phyloP scores from a whole-genome alignment of 208 protist genomes.

The Acanthamoeba castellanii region DNA sequence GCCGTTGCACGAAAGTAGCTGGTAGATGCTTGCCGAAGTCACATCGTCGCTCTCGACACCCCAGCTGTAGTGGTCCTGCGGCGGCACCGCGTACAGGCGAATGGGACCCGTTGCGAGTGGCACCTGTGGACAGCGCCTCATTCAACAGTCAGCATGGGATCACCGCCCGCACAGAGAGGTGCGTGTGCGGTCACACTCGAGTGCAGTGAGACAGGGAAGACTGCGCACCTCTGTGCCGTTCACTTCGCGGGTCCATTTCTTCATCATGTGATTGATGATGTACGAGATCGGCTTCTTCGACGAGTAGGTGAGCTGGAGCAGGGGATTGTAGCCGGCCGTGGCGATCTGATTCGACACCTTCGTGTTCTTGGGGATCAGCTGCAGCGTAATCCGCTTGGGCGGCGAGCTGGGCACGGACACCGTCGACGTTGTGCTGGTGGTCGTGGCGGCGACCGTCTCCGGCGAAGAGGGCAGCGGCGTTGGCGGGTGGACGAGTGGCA shows the following conservation, averaged over 20 bases:
- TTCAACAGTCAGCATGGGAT: no score
- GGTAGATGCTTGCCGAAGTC: constrained; percentile 39
- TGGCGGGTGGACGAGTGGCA: background rate
- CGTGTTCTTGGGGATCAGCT: constrained; percentile 47
- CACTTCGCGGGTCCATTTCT: constrained; percentile 38
- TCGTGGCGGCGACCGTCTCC: background rate
- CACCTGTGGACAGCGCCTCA: background rate
- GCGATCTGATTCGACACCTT: background rate
- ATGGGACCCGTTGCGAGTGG: constrained; percentile 13
- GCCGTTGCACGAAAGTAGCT: background rate
- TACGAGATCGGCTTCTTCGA: constrained; percentile 67
- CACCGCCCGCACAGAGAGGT: no score
- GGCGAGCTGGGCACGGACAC: background rate
- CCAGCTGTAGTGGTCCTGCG: constrained; percentile 30
- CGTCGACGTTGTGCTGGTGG: background rate
- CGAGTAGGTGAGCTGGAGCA: constrained; percentile 61
- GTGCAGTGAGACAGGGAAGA: background rate
- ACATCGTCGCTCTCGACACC: constrained; percentile 12
- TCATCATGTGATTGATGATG: constrained; percentile 70
- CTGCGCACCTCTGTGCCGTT: background rate
- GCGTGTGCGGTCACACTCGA: no score
- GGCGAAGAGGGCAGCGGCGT: background rate
- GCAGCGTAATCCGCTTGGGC: constrained; percentile 58
- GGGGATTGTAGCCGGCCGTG: constrained; percentile 44
- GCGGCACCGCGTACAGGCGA: background rate